Base-by-base conservation (phyloP, 345 rosid species). In the Boechera retrofracta region DNA sequence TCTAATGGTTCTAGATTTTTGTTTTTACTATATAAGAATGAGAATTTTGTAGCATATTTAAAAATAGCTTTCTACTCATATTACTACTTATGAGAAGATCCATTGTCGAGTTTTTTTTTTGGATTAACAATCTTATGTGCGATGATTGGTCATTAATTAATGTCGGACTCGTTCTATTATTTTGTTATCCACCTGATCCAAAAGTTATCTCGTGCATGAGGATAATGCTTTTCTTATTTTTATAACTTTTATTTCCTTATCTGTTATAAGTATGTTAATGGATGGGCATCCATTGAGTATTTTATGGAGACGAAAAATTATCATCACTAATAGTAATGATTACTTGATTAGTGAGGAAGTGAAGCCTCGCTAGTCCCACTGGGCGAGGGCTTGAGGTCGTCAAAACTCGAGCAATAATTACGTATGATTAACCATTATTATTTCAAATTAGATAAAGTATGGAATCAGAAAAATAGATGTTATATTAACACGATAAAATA, bases 71-170 rank as follows among this genome's bases (percentile, higher is more conserved):
- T 57, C 9, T 31, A 57, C 12, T 5, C 44, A 26, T 48, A 58
- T 33, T 8, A 8, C 26, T 55, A 74, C 65, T 54, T 36, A 55
- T 6, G 39, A 55, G 58, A 65, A 12, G n/a, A 44, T 55, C 5
- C 41, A 33, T 4, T 6, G 33, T 51, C 39, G 39, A 57, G 21
- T 16, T 56, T 2, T 41, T 33, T 29, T 47, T 21, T 36, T 42
- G 9, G 69, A 59, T n/a, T 51, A 75, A 38, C 33, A 45, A 36
- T 59, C 44, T 48, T 5, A 39, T 38, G 52, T 57, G 15, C 48
- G 63, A 76, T 76, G 69, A 76, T 76, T 68, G 69, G 64, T 61
- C 75, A 53, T 68, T 49, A 59, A 29, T 49, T 67, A 44, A 18
- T 67, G 55, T 57, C 15, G 62, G 69, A 6, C 28, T 48, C 60